Conservation (phyloP, 257 asterid genomes). For the Ophiorrhiza pumila region DNA sequence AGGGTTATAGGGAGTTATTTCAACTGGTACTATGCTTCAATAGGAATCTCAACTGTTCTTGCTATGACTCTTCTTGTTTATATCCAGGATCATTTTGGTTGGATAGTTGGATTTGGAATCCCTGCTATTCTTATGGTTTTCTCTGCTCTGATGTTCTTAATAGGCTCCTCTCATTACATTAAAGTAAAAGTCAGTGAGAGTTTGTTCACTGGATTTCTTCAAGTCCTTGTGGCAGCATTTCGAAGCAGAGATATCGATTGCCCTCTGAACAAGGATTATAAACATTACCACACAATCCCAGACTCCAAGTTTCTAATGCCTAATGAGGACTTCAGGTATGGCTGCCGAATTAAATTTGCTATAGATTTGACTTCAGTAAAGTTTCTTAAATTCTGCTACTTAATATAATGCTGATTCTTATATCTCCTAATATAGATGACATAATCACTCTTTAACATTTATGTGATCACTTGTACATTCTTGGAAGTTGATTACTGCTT, state of each 20-base stretch:
- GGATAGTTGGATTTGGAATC: conserved; percentile 25
- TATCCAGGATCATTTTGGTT: conserved; percentile 22
- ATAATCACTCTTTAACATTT: background rate
- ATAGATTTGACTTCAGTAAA: background rate
- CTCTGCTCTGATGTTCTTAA: conserved; percentile 12
- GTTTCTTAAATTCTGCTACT: background rate
- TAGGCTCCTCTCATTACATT: conserved; percentile 22
- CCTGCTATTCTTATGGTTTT: conserved; percentile 21
- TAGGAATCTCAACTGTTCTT: conserved; percentile 2
- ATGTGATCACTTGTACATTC: too few species aligned
- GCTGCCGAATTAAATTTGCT: background rate
- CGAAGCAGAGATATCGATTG: conserved; percentile 16
- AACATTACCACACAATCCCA: conserved; percentile 2
- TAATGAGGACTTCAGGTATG: conserved; percentile 13
- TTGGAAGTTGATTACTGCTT: background rate
- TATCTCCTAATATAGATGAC: background rate
- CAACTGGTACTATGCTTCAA: conserved; percentile 22
- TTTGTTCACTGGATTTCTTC: conserved; percentile 21
- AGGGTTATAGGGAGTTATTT: conserved; percentile 11
- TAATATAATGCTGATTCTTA: background rate
- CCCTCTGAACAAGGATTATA: background rate
- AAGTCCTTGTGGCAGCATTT: conserved; percentile 24
- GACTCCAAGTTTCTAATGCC: conserved; percentile 6
- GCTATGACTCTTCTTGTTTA: conserved; percentile 22
- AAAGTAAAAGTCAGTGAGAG: conserved; percentile 11